Evolutionary conservation across 179 eudicot species (phyloP).

Genomic region (Camellia oleifera): DNA sequence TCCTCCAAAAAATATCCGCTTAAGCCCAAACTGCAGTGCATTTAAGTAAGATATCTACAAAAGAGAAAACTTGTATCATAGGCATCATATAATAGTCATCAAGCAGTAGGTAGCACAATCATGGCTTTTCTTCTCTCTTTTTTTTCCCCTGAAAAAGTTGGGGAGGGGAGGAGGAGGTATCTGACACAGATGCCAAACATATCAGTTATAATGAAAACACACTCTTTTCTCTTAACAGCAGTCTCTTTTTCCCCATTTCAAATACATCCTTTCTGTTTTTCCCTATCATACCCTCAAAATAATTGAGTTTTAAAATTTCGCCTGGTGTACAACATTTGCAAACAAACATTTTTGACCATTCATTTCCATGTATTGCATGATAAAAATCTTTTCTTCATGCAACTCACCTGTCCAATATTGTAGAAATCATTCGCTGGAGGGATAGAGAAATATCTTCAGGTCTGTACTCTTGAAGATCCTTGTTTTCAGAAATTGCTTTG

Average conservation of each 20-base stretch:
- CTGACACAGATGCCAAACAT: background rate
- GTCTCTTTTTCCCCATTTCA: background rate
- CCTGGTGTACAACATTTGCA: background rate
- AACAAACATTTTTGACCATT: background rate
- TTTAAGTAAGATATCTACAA: constrained; percentile 86
- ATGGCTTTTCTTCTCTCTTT: no score
- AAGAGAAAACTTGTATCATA: constrained; percentile 16
- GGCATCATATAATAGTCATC: constrained; percentile 7
- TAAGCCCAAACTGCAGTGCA: constrained; percentile 90
- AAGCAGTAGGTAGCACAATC: no score
- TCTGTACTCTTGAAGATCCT: constrained; percentile 84
- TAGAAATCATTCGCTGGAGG: constrained; percentile 97
- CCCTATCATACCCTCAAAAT: background rate
- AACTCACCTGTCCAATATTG: constrained; percentile 90
- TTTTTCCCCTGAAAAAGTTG: no score
- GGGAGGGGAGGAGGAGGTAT: no score
- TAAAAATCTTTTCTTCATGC: background rate
- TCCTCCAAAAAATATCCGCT: constrained; percentile 96
- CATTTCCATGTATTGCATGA: background rate
- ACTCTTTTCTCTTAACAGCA: background rate
- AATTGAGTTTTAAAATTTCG: background rate
- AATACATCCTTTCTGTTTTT: background rate
- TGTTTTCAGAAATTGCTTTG: constrained; percentile 82
- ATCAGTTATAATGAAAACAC: background rate
- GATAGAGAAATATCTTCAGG: constrained; percentile 98